Base-by-base conservation (phyloP, 176 grass and related monocot genomes). In the Triticum urartu region DNA sequence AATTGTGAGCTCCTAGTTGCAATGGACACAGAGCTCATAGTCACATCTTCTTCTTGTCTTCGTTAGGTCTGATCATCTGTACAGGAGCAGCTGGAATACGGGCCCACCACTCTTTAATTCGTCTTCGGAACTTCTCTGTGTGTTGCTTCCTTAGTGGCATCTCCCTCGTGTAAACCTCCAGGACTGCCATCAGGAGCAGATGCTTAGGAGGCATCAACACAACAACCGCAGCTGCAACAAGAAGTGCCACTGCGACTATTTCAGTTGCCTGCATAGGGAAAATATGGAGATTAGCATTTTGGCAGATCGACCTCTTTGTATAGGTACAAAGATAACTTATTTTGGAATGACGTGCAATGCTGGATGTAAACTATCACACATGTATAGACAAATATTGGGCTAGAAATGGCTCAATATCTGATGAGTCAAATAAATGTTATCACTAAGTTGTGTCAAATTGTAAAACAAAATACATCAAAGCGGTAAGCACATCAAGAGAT, bases 51-150 rank as follows among this genome's bases (percentile, higher is more conserved):
- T 96, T 96, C 72, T 91, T 87, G 77, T 72, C 91, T 86, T 93
- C 88, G 2, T 90, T 88, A 61, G 73, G 79, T 84, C 66, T 86
- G 84, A 93, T 85, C 74, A 97, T 83, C 86, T 92, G 87, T 72
- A 97, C 92, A 89, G 94, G 94, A 65, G 88, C 89, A 64, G 88
- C 94, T 14, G 94, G 94, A 85, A 97, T 92, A 59, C 92, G 88
- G n/a, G 92, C 92, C 94, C 94, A 97, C 90, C 94, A 97, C 79
- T 97, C 94, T 48, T 64, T 92, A 10, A 97, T 75, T 56, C 90
- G 75, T 66, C 94, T 90, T 11, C 68, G 84, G 66, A 92, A 89
- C 70, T 97, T 97, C 33, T 87, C 83, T 14, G 84, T 97, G 52
- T 60, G 85, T 7, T 92, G 72, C 91, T 92, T 92, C 64, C 94